A percentile compares a stretch with the other conserved stretches of the same genome.
phyloP scores from a whole-genome alignment of 805 yeast genomes.

The Barnettozyma sucrosica region DNA sequence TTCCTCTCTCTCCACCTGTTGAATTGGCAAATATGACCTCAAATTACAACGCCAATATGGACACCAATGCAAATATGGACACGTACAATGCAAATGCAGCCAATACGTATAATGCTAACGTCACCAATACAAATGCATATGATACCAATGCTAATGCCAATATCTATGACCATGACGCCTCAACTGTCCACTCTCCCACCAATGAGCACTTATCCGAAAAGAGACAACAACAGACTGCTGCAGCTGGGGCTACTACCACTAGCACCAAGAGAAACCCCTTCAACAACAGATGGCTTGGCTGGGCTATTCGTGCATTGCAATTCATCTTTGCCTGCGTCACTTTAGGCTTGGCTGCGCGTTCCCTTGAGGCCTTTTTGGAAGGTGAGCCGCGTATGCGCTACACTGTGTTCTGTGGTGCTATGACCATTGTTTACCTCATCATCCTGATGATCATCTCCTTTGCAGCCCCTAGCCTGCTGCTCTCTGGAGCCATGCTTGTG shows the following conservation, averaged over 20 bases:
- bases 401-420: conserved; percentile 26
- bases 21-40: not conserved
- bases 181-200: conserved; percentile 21
- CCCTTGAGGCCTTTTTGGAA: conserved; percentile 20
- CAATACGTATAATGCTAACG: not conserved
- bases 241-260: not conserved
- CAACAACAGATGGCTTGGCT: conserved; percentile 5
- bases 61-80: not conserved
- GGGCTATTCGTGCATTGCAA: conserved; percentile 21
- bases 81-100: not conserved
- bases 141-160: not conserved
- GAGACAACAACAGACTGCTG: not conserved
- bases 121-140: not conserved
- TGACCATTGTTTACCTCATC: conserved; percentile 27
- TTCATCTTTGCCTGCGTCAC: conserved; percentile 26
- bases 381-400: conserved; percentile 29
- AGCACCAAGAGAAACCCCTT: not conserved
- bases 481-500: conserved; percentile 25
- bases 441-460: conserved; percentile 18
- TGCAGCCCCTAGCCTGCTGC: conserved; percentile 17
- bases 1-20: not conserved
- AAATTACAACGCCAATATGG: not conserved
- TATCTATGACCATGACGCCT: conserved; percentile 19
- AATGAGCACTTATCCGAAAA: conserved; percentile 16
- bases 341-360: conserved; percentile 26